phyloP scores from a whole-genome alignment of 108 stramenopile genomes.

The Schizochytrium sp. region DNA sequence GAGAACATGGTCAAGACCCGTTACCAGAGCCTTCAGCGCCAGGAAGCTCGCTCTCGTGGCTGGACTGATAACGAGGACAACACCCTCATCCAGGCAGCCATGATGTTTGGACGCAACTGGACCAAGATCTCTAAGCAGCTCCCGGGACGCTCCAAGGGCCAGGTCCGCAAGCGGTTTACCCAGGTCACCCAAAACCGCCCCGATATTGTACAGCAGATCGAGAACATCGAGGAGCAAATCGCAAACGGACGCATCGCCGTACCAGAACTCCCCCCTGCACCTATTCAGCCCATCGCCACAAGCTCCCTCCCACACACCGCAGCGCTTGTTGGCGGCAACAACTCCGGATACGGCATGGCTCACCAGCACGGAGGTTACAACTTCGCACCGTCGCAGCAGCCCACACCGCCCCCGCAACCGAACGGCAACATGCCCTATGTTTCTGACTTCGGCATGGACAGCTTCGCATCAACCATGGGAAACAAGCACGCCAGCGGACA shows the following conservation, averaged over 20 bases:
- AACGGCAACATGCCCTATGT: neutral
- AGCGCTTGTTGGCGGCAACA: neutral
- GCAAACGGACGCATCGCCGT: slow-evolving; percentile 35
- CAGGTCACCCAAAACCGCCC: slow-evolving; percentile 42
- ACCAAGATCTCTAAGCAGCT: slow-evolving; percentile 61
- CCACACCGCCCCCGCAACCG: neutral
- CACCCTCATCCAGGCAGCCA: slow-evolving; percentile 52
- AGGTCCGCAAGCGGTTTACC: slow-evolving; percentile 58
- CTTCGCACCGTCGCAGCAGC: neutral
- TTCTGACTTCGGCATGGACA: neutral
- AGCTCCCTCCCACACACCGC: neutral
- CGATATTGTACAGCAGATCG: slow-evolving; percentile 36
- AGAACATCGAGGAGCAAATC: slow-evolving; percentile 53
- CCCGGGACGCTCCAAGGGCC: slow-evolving; percentile 36
- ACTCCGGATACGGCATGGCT: neutral
- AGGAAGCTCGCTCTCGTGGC: slow-evolving; percentile 40
- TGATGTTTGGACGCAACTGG: slow-evolving; percentile 60
- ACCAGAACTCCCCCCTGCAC: slow-evolving; percentile 33
- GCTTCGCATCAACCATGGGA: neutral
- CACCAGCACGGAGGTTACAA: neutral
- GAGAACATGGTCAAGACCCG: slow-evolving; percentile 75
- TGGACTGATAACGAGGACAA: slow-evolving; percentile 54
- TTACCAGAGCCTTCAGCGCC: slow-evolving; percentile 65
- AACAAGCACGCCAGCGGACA: neutral
- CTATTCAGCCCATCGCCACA: slow-evolving; percentile 8